phyloP scores from a whole-genome alignment of 2,329 filamentous ascomycete species.

The Penicillium sp. region DNA sequence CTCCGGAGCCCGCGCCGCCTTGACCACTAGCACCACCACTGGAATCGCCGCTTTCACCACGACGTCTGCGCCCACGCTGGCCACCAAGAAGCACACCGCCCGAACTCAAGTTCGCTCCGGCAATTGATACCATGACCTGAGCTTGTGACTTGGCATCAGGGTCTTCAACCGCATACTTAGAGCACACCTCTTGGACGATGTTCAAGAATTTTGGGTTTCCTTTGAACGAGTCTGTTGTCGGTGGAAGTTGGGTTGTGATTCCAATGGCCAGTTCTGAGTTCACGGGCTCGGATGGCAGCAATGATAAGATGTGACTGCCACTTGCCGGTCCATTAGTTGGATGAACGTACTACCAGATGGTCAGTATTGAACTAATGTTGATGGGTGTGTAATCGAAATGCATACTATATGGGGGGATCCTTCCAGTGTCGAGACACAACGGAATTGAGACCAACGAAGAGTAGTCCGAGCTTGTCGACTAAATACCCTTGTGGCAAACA shows the following conservation, averaged over 20 bases:
- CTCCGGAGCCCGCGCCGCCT: slow-evolving; percentile 59
- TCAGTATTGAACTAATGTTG: slow-evolving; percentile 15
- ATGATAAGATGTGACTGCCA: slow-evolving; percentile 53
- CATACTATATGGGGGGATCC: slow-evolving; percentile 44
- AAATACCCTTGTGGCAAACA: slow-evolving; percentile 27
- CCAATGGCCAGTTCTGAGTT: slow-evolving; percentile 57
- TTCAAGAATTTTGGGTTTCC: slow-evolving; percentile 59
- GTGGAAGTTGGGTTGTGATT: slow-evolving; percentile 55
- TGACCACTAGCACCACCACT: slow-evolving; percentile 60
- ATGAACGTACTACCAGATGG: slow-evolving; percentile 50
- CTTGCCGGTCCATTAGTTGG: slow-evolving; percentile 41
- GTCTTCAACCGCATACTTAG: slow-evolving; percentile 56
- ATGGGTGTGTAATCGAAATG: not conserved
- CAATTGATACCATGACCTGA: slow-evolving; percentile 59
- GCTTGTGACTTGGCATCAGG: slow-evolving; percentile 60
- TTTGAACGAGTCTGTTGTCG: slow-evolving; percentile 56
- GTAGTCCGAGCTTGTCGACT: slow-evolving; percentile 20
- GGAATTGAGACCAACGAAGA: slow-evolving; percentile 27
- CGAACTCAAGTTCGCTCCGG: slow-evolving; percentile 55
- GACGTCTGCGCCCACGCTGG: slow-evolving; percentile 32
- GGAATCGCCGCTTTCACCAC: slow-evolving; percentile 46
- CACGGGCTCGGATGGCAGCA: slow-evolving; percentile 57
- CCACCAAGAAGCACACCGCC: slow-evolving; percentile 52
- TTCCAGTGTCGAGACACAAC: slow-evolving; percentile 40
- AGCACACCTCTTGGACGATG: slow-evolving; percentile 58